These are phyloP conservation scores for Delitschia confertaspora DNA, from an alignment of 495 filamentous ascomycete genomes.

Conservation along the genomic window DNA sequence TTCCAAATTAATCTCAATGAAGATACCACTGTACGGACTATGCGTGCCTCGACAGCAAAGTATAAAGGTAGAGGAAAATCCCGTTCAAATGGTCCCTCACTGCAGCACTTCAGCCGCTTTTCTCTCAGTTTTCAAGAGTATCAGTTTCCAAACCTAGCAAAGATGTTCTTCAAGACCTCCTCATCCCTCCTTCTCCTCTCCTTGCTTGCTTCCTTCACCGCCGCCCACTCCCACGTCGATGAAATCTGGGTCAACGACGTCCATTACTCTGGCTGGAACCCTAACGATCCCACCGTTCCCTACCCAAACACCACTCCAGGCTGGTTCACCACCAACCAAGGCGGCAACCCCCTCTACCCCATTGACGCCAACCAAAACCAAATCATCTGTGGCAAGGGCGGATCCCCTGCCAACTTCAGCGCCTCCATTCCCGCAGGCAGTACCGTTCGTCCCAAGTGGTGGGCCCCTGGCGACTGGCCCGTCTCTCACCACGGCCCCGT, in stretches of 20 bases:
- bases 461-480: conserved; percentile 44
- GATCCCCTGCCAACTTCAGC: conserved; percentile 13
- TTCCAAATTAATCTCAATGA: too few relatives aligned
- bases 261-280: conserved; percentile 9
- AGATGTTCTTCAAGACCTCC: conserved; percentile 1
- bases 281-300: conserved; percentile 2
- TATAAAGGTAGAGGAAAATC: too few relatives aligned
- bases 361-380: conserved; percentile 2
- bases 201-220: conserved; percentile 2
- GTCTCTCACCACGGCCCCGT: conserved; percentile 59
- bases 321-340: conserved; percentile 16
- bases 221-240: conserved; percentile 8
- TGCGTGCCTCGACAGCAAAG: too few relatives aligned
- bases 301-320: conserved; percentile 10
- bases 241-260: conserved; percentile 14
- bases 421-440: conserved; percentile 8
- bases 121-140: too few relatives aligned
- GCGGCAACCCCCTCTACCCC: conserved; percentile 12
- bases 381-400: conserved; percentile 11
- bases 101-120: too few relatives aligned
- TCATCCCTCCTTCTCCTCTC: conserved; percentile 6
- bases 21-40: too few relatives aligned
- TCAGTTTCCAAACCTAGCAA: too few relatives aligned
- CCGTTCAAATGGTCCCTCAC: too few relatives aligned
- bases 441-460: conserved; percentile 4